Evolutionary conservation across 176 grass and related monocot species (phyloP).

Genomic region (bread wheat (Triticum aestivum)): DNA sequence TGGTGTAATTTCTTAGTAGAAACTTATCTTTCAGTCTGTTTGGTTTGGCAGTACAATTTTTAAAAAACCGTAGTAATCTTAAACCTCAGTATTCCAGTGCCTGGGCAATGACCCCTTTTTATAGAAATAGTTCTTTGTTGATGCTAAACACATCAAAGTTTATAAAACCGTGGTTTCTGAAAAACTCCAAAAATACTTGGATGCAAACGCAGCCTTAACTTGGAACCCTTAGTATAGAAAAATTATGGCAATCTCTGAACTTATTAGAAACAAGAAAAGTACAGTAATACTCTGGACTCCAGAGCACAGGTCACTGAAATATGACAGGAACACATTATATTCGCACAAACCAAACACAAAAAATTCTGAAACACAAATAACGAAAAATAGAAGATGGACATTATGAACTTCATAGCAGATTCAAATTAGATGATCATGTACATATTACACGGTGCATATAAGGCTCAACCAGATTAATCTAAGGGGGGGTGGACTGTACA

Average conservation of each 20-base stretch:
- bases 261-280: not conserved
- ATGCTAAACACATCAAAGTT: too few species aligned
- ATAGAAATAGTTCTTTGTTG: too few species aligned
- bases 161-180: too few species aligned
- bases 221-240: not conserved
- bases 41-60: too few species aligned
- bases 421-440: constrained; percentile 22
- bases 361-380: not conserved
- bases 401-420: not conserved
- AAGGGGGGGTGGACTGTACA: constrained; percentile 7
- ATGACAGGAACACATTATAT: not conserved
- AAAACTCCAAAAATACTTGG: too few species aligned
- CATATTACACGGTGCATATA: constrained; percentile 10
- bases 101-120: too few species aligned
- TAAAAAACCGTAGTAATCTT: too few species aligned
- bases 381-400: not conserved
- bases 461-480: not conserved
- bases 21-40: too few species aligned
- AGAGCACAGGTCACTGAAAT: not conserved
- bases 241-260: not conserved
- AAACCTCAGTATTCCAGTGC: too few species aligned
- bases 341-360: not conserved
- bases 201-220: not conserved
- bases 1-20: not conserved
- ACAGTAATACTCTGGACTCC: not conserved